Base-by-base conservation (phyloP, 805 yeast species). In the Jamesozyma rosinii region DNA sequence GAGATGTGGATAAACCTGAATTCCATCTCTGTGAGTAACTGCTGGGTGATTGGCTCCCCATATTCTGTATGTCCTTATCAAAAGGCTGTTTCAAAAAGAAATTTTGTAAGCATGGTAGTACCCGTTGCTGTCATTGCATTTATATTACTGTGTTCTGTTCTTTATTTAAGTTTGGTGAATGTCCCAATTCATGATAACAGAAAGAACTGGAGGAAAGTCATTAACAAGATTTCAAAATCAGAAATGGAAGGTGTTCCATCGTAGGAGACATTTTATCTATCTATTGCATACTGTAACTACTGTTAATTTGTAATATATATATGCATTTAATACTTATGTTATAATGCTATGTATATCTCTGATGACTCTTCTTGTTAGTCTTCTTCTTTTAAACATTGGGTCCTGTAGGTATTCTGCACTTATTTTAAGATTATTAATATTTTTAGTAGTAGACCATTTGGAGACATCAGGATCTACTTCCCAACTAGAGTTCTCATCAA, bases 201-300 rank as follows among this genome's bases (percentile, higher is more conserved):
- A 50, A 79, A 74, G 46, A 70, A 78, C 46, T 79, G 90, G 81
- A 76, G 73, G 52, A 72, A 69, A 41, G 57, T 80, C 6, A 61
- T 74, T 30, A 75, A 75, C 40, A 76, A 76, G 49, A 71, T 71
- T 45, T 68, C 79, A 27, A 75, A 76, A 48, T 65, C 76, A 39
- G 92, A 83, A 45, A 79, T 75, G 51, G 95, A 89, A 60, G 96
- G 96, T 4, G 90, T 86, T 8, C 95, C 97, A 11, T 76, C 87
- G 2, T 87, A 57, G 55, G 43, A 9, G 14, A 30, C 10, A 11
- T 11, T 30, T 33, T 33, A n/a, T 32, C 18, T 32, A 14, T 11
- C 9, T 11, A n/a, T 14, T 18, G 18, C 15, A 15, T 32, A 32
- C 21, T 69, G 72, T 51, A n/a, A n/a, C n/a, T n/a, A n/a, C n/a